phyloP scores from a whole-genome alignment of 1,284 basidiomycete species.

The Waitea zeae region DNA sequence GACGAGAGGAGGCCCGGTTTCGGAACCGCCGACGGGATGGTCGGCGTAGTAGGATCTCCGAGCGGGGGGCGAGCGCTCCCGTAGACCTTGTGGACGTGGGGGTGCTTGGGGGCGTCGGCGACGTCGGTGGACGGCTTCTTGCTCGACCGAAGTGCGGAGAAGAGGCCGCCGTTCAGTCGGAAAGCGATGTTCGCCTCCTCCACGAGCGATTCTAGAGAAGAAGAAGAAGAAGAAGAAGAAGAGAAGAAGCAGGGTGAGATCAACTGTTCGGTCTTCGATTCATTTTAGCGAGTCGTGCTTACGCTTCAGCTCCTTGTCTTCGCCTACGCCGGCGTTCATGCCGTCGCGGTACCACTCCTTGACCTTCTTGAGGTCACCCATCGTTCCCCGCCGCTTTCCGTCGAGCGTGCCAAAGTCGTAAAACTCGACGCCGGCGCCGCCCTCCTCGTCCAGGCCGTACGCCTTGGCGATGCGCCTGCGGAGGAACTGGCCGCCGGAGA shows the following conservation, averaged over 20 bases:
- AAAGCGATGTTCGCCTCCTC: slow-evolving; percentile 58
- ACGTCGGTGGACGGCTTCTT: slow-evolving; percentile 4
- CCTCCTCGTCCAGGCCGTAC: slow-evolving; percentile 38
- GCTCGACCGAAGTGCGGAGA: slow-evolving; percentile 25
- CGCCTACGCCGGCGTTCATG: slow-evolving; percentile 50
- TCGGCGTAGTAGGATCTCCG: slow-evolving; percentile 12
- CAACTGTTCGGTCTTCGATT: no score
- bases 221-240: no score
- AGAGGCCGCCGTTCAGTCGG: slow-evolving; percentile 47
- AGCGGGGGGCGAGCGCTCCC: slow-evolving; percentile 8
- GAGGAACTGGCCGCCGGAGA: slow-evolving; percentile 70
- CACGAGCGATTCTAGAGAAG: no score
- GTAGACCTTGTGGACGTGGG: slow-evolving; percentile 3
- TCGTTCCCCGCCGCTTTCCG: slow-evolving; percentile 20
- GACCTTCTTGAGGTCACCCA: slow-evolving; percentile 53
- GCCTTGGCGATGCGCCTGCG: slow-evolving; percentile 44
- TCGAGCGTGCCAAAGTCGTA: slow-evolving; percentile 54
- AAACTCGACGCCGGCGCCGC: slow-evolving; percentile 41
- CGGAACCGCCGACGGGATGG: slow-evolving; percentile 6
- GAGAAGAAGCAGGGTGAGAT: no score
- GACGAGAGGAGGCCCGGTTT: slow-evolving; percentile 7
- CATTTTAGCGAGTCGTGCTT: no score
- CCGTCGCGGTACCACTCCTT: slow-evolving; percentile 66
- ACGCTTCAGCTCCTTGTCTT: slow-evolving; percentile 40
- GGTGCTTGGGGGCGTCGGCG: slow-evolving; percentile 4